These are phyloP conservation scores for Sporisorium iseilematis-ciliati DNA, from an alignment of 1,284 basidiomycete species.

Conservation along the genomic window DNA sequence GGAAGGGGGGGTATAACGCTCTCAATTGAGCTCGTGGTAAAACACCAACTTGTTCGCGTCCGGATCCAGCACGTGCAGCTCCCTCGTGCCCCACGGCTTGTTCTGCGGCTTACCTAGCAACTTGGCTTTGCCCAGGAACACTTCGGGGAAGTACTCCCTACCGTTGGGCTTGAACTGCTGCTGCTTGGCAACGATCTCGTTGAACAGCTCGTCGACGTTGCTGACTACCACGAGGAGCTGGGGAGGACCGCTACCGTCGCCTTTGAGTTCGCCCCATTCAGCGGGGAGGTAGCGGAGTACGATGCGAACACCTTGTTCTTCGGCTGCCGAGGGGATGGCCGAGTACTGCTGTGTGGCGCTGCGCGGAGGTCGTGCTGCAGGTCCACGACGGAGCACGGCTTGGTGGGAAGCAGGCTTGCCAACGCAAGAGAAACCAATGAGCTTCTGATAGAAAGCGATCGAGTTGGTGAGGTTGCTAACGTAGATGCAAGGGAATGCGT, in stretches of 20 bases:
- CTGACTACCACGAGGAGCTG: conserved; percentile 47
- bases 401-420: conserved; percentile 47
- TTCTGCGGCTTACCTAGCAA: conserved; percentile 52
- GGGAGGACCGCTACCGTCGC: conserved; percentile 43
- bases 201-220: conserved; percentile 47
- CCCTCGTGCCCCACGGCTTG: conserved; percentile 57
- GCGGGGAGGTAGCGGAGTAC: conserved; percentile 38
- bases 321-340: conserved; percentile 37
- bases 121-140: conserved; percentile 46
- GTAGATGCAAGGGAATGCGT: conserved; percentile 46
- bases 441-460: conserved; percentile 43
- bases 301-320: conserved; percentile 45
- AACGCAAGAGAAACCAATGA: conserved; percentile 46
- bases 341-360: conserved; percentile 26
- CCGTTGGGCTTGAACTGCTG: conserved; percentile 48
- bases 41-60: conserved; percentile 59
- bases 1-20: background rate
- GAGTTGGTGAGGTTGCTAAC: conserved; percentile 46
- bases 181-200: conserved; percentile 43
- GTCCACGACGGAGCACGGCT: conserved; percentile 39
- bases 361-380: conserved; percentile 35
- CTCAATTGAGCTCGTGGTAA: conserved; percentile 42
- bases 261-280: conserved; percentile 52
- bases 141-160: conserved; percentile 56
- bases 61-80: conserved; percentile 55